phyloP scores from a whole-genome alignment of 2,329 filamentous ascomycete species.

The Plenodomus biglobosus region DNA sequence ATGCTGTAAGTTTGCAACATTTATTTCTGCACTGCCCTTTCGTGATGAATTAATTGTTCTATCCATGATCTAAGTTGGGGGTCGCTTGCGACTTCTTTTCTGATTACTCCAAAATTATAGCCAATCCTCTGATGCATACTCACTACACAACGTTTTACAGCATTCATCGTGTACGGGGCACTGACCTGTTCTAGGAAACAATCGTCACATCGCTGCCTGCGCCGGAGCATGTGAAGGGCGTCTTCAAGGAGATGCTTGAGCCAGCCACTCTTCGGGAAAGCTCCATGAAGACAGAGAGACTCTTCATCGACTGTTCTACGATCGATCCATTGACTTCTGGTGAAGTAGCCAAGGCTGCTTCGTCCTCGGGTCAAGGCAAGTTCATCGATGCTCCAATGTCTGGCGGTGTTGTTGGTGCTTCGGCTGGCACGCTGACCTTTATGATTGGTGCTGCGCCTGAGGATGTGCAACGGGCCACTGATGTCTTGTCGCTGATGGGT shows the following conservation, averaged over 20 bases:
- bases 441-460: slow-evolving; percentile 77
- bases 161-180: slow-evolving; percentile 3
- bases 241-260: slow-evolving; percentile 75
- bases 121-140: slow-evolving; percentile 69
- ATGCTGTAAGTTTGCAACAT: slow-evolving; percentile 57
- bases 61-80: slow-evolving; percentile 76
- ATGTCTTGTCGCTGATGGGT: slow-evolving; percentile 79
- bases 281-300: slow-evolving; percentile 59
- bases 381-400: slow-evolving; percentile 98
- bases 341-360: slow-evolving; percentile 71
- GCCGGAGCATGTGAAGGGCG: slow-evolving; percentile 80
- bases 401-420: slow-evolving; percentile 88
- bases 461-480: slow-evolving; percentile 65
- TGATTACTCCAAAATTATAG: slow-evolving; percentile 67
- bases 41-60: slow-evolving; percentile 56
- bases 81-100: slow-evolving; percentile 55
- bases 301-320: slow-evolving; percentile 96
- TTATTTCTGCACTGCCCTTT: slow-evolving; percentile 8
- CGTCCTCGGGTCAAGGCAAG: slow-evolving; percentile 65
- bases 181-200: slow-evolving; percentile 63
- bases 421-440: slow-evolving; percentile 86
- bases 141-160: slow-evolving; percentile 11
- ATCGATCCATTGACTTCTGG: slow-evolving; percentile 88
- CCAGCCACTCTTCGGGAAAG: slow-evolving; percentile 55
- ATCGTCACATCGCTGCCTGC: slow-evolving; percentile 89